These are phyloP conservation scores for Wickerhamiella bombiphila DNA, from an alignment of 805 yeast species.

Conservation along the genomic window DNA sequence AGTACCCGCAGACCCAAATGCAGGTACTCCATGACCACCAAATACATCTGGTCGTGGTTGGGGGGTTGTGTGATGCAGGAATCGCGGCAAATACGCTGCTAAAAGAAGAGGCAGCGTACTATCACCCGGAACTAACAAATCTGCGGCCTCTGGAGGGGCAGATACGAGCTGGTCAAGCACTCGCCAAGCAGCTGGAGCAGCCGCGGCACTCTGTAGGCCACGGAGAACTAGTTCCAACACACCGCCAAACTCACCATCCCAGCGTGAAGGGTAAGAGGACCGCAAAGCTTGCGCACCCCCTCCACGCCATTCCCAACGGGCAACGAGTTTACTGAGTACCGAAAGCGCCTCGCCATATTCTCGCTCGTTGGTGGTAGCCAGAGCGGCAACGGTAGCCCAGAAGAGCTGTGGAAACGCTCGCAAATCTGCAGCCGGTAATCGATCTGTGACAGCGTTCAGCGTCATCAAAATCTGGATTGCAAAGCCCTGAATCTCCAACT, in stretches of 20 bases:
- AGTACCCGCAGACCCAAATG: no score
- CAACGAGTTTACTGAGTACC: conserved; percentile 63
- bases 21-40: no score
- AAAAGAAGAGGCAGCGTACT: conserved; percentile 57
- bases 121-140: conserved; percentile 62
- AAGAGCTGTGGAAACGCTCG: conserved; percentile 84
- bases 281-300: conserved; percentile 72
- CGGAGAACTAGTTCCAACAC: conserved; percentile 62
- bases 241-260: conserved; percentile 93
- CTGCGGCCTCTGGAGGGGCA: conserved; percentile 35
- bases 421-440: conserved; percentile 59
- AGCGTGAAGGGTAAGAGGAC: conserved; percentile 79
- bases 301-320: conserved; percentile 64
- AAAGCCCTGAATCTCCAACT: conserved; percentile 85
- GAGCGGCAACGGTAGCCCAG: conserved; percentile 89
- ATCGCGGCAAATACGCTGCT: conserved; percentile 69
- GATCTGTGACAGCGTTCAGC: conserved; percentile 79
- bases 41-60: no score
- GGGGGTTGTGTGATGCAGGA: no score
- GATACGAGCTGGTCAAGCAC: conserved; percentile 48
- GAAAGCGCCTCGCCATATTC: conserved; percentile 83
- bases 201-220: conserved; percentile 69
- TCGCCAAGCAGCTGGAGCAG: conserved; percentile 63
- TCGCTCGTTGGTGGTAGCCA: conserved; percentile 79
- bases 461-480: conserved; percentile 97